phyloP scores from a whole-genome alignment of 2,329 filamentous ascomycete genomes.

The Botrytis byssoidea region DNA sequence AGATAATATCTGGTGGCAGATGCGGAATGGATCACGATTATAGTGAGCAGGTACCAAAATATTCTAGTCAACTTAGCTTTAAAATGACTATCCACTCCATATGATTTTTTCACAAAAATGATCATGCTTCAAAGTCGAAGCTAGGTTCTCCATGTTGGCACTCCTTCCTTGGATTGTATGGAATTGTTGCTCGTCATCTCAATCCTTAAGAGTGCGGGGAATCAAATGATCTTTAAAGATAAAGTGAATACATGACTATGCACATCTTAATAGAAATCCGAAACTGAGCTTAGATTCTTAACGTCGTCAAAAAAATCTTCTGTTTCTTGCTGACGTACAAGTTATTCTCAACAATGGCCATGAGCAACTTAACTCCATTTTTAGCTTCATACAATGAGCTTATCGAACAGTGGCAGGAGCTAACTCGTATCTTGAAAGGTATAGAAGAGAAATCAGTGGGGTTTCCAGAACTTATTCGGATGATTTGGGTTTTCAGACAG shows the following conservation, averaged over 20 bases:
- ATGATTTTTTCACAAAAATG: not conserved
- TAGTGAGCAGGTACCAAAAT: too few relatives aligned
- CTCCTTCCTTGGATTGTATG: not conserved
- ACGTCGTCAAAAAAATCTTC: accelerated
- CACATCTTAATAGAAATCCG: not conserved
- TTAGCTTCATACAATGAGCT: not conserved
- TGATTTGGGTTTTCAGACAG: not conserved
- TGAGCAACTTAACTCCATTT: not conserved
- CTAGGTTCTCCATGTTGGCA: not conserved
- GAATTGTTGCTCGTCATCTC: not conserved
- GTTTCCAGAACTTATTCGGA: not conserved
- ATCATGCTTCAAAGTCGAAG: not conserved
- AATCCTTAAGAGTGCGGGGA: not conserved
- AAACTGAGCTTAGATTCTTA: not conserved
- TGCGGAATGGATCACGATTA: not conserved
- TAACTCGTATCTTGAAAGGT: not conserved
- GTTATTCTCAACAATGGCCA: not conserved
- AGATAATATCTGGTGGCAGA: not conserved
- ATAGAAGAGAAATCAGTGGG: not conserved
- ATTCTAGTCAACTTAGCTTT: too few relatives aligned
- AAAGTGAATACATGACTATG: not conserved
- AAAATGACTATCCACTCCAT: not conserved
- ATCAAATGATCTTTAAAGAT: not conserved
- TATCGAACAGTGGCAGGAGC: not conserved
- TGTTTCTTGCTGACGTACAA: too few relatives aligned